Percentiles rank a stretch among this genome's conserved stretches.
These are phyloP conservation scores for Agrocybe chaxingu DNA, from an alignment of 768 basidiomycete genomes.

Conservation along the genomic window DNA sequence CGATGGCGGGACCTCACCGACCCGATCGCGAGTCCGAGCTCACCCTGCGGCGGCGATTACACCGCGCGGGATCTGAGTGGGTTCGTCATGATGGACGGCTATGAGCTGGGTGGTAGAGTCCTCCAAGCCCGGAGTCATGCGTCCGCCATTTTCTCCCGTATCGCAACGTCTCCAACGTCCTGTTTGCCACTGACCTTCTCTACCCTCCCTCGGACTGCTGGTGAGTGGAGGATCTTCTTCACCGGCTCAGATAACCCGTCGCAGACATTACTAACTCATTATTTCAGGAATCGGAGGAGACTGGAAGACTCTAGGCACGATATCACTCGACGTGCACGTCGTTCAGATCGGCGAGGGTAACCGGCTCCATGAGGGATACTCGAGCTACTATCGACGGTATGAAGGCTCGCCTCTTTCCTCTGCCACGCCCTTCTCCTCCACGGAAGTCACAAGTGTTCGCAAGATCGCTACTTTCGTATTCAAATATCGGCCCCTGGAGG, in stretches of 20 bases:
- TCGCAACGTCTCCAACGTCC: slow-evolving; percentile 26
- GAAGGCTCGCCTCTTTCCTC: slow-evolving; percentile 25
- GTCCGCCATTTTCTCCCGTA: slow-evolving; percentile 27
- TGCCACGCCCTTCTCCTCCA: slow-evolving; percentile 26
- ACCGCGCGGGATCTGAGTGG: slow-evolving; percentile 24
- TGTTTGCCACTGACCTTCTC: slow-evolving; percentile 24
- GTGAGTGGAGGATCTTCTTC: slow-evolving; percentile 5
- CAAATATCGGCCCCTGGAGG: slow-evolving; percentile 26
- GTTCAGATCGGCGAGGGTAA: slow-evolving; percentile 27
- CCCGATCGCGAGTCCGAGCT: slow-evolving; percentile 12
- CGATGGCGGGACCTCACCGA: slow-evolving; percentile 25
- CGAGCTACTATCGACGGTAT: slow-evolving; percentile 22
- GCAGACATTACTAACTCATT: slow-evolving; percentile 1
- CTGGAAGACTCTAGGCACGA: slow-evolving; percentile 25
- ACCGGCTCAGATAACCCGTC: not conserved
- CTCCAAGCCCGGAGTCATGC: slow-evolving; percentile 27
- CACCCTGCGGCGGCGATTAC: not conserved
- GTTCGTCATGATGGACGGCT: slow-evolving; percentile 28
- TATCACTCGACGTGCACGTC: slow-evolving; percentile 26
- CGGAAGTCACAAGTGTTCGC: slow-evolving; percentile 26
- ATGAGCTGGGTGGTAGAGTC: slow-evolving; percentile 26
- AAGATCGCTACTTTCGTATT: slow-evolving; percentile 30
- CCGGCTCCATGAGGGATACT: slow-evolving; percentile 26
- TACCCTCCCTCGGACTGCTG: slow-evolving; percentile 20
- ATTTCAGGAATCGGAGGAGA: slow-evolving; percentile 20